phyloP scores from a whole-genome alignment of 1,139 yeast species.

The Pneumocystis carinii region DNA sequence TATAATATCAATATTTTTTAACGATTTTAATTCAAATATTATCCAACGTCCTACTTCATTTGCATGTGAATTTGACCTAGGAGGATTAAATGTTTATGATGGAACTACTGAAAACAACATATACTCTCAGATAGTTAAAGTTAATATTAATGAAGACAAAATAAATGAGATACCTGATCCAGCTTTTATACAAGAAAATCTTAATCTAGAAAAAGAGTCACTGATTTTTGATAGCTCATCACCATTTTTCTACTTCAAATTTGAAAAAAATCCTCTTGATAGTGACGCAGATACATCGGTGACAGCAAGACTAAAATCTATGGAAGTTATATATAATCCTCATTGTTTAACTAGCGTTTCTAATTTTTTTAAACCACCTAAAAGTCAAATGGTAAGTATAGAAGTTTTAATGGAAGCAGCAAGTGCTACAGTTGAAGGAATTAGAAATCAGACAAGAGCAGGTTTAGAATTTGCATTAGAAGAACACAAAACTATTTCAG shows the following conservation, averaged over 20 bases:
- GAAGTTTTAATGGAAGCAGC: slow-evolving; percentile 92
- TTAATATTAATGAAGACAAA: slow-evolving; percentile 41
- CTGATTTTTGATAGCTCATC: slow-evolving; percentile 19
- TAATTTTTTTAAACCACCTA: slow-evolving; percentile 73
- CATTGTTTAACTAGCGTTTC: slow-evolving; percentile 61
- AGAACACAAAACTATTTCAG: slow-evolving; percentile 79
- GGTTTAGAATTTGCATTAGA: slow-evolving; percentile 88
- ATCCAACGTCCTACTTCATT: slow-evolving; percentile 70
- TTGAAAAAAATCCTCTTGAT: slow-evolving; percentile 77
- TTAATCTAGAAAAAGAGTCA: slow-evolving; percentile 9
- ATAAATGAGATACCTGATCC: slow-evolving; percentile 17
- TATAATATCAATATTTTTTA: slow-evolving; percentile 18
- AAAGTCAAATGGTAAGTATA: slow-evolving; percentile 70
- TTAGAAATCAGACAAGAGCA: slow-evolving; percentile 75
- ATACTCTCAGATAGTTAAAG: slow-evolving; percentile 79
- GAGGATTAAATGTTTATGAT: slow-evolving; percentile 76
- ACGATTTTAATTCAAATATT: slow-evolving; percentile 37
- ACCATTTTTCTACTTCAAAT: slow-evolving; percentile 70
- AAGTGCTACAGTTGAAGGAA: slow-evolving; percentile 82
- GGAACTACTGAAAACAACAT: slow-evolving; percentile 53
- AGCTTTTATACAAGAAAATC: slow-evolving; percentile 10
- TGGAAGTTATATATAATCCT: slow-evolving; percentile 80
- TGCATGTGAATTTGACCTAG: slow-evolving; percentile 53
- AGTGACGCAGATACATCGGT: slow-evolving; percentile 67
- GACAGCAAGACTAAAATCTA: slow-evolving; percentile 61